These are phyloP conservation scores for Neodidymelliopsis sp. DNA, from an alignment of 2,329 filamentous ascomycete species.

Conservation along the genomic window DNA sequence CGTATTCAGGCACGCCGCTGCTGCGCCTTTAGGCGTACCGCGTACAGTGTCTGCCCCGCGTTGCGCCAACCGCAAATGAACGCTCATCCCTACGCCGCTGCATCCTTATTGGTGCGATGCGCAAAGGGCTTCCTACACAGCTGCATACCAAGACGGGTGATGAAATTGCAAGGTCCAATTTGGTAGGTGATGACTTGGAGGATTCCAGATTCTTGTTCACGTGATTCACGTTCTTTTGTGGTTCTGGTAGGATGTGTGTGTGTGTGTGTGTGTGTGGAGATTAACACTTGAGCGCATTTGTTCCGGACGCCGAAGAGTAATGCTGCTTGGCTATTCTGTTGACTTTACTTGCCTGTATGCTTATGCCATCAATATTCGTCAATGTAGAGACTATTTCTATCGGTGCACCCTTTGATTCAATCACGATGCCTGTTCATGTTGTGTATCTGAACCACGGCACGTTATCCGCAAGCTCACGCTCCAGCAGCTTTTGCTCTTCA, in stretches of 20 bases:
- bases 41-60: slow-evolving; percentile 2
- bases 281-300: too few species aligned
- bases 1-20: neutral
- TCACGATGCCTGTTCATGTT: slow-evolving; percentile 9
- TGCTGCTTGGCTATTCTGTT: too few species aligned
- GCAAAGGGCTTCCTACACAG: neutral
- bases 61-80: neutral
- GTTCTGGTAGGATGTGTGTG: too few species aligned
- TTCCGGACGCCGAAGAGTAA: too few species aligned
- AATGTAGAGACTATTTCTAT: too few species aligned
- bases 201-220: neutral
- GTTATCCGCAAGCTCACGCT: slow-evolving; percentile 64
- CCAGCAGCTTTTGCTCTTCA: slow-evolving; percentile 60
- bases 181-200: neutral
- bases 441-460: slow-evolving; percentile 56
- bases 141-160: neutral
- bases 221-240: too few species aligned
- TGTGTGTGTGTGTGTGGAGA: too few species aligned
- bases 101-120: slow-evolving; percentile 5
- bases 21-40: slow-evolving; percentile 15
- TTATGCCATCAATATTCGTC: too few species aligned
- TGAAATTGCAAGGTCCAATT: slow-evolving; percentile 9
- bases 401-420: neutral
- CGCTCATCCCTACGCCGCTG: neutral
- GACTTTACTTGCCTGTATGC: too few species aligned